A percentile compares a stretch with the other conserved stretches of the same genome.
Conservation (phyloP, 2,329 filamentous ascomycete genomes). For the Ceratocystiopsis sp. region DNA sequence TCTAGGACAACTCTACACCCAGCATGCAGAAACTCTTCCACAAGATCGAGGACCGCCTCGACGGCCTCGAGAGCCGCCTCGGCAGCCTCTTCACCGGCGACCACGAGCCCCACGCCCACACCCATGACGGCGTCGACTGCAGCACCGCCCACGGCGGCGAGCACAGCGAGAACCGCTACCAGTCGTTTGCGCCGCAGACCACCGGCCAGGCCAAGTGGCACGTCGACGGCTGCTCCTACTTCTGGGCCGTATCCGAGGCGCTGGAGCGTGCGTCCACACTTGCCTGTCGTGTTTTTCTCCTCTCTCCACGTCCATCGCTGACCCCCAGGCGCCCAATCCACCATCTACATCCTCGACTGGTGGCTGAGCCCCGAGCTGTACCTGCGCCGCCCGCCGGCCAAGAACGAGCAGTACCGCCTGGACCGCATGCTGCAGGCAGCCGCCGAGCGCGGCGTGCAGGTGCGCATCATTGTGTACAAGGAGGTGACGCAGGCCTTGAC, state of each 20-base stretch:
- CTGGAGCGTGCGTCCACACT: conserved; percentile 36
- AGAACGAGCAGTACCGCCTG: conserved; percentile 68
- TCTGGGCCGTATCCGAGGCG: conserved; percentile 69
- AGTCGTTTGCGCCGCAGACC: conserved; percentile 57
- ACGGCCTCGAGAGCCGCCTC: conserved; percentile 18
- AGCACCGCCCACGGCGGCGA: conserved; percentile 23
- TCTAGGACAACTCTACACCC: neutral
- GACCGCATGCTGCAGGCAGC: conserved; percentile 70
- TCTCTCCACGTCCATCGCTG: no score
- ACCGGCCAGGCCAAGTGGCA: conserved; percentile 73
- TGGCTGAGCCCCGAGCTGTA: conserved; percentile 85
- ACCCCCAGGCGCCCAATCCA: conserved; percentile 32
- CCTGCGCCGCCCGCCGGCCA: conserved; percentile 62
- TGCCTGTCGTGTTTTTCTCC: no score
- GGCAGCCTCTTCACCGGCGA: neutral
- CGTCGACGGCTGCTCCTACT: conserved; percentile 69
- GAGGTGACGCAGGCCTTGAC: conserved; percentile 72
- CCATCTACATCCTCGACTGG: conserved; percentile 78
- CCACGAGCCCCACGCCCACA: conserved; percentile 27
- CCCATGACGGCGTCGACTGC: conserved; percentile 25
- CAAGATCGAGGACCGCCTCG: conserved; percentile 26
- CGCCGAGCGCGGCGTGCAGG: conserved; percentile 65
- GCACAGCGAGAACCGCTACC: conserved; percentile 34
- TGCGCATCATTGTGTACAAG: conserved; percentile 85
- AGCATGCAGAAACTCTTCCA: conserved; percentile 25